Base-by-base conservation (phyloP, 352 stramenopile genomes). In the Phytophthora kernoviae region DNA sequence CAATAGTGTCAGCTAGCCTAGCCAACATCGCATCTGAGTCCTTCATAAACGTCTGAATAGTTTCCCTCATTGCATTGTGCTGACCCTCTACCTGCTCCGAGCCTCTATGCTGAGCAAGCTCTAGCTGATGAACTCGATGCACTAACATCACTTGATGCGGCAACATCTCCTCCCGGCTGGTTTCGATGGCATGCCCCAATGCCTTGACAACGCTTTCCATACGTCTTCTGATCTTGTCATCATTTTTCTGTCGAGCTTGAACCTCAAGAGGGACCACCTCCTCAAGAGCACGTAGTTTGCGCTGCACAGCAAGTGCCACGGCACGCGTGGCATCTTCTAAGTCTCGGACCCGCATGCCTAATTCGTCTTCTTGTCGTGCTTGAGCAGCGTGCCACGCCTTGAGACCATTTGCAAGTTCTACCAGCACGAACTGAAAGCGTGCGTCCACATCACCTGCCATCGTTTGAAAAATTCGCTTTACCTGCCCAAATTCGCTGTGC, bases 201-300 rank as follows among this genome's bases (percentile, higher is more conserved):
- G 65, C 45, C 33, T 84, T 86, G 5, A 77, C 61, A 14, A 67
- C 62, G n/a, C 40, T 49, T 6, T 90, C 77, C 11, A 92, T 33
- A 11, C 77, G 79, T 5, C 44, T 48, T 14, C 59, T 55, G 0
- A 93, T 61, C 45, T 80, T 86, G 9, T 88, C 81, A 44, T 90
- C 66, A 50, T 75, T 58, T 43, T 80, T 75, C 53, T 90, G 81
- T 14, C 81, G 59, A 7, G 81, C 79, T 55, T 77, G 67, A 21
- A 90, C 79, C 26, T 93, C 81, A 46, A 91, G 55, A 6, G 75
- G 79, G 26, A 93, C 54, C 22, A 85, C 73, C 50, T 85, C 75
- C 62, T 93, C 81, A 1, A 93, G 47, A 15, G 74, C 79, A 36
- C 50, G 51, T 2, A 90, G 26, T 39, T 85, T 84, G 9, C 48